Base-by-base conservation (phyloP, 2,329 filamentous ascomycete species). In the Cladophialophora psammophila region DNA sequence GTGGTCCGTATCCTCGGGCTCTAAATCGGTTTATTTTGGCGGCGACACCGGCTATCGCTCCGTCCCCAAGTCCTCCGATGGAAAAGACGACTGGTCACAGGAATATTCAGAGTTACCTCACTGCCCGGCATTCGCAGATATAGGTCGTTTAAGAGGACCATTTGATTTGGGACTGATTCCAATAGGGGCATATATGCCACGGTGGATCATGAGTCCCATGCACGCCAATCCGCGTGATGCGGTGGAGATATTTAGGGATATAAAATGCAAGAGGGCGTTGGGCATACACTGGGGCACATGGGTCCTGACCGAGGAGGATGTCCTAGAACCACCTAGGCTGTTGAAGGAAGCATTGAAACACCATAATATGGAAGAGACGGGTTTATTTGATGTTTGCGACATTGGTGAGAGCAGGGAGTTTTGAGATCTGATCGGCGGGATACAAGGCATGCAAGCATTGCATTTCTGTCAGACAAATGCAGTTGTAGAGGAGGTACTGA, bases 251-350 rank as follows among this genome's bases (percentile, higher is more conserved):
- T 97, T 97, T 78, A 78, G 83, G 6, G 94, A 97, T 73, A 96
- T 92, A 0, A 86, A 85, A 72, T 97, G 94, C 81, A 84, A 86
- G 73, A 83, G 81, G 18, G 94, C 93, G 26, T 84, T 97, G 81
- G 94, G 88, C 1, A 97, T 97, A 73, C 94, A 97, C 76, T 97
- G 94, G 93, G 94, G 93, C 2, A 82, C 91, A 0, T 97, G 94
- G 93, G 89, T 92, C 0, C 79, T 97, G 72, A 97, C 94, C 0
- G 84, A 88, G 67, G 94, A 98, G 78, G 91, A 94, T 66, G 90
- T 96, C 1, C 77, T 94, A 64, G 93, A 97, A 80, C 94, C 94
- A 54, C 93, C 93, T 1, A 80, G 78, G 77, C 79, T 91, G 76
- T 80, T 97, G 68, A 90, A 84, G 77, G 83, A 91, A 76, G 93